Evolutionary conservation across 163 green algal species (phyloP).

Genomic region (Prototheca wickerhamii): DNA sequence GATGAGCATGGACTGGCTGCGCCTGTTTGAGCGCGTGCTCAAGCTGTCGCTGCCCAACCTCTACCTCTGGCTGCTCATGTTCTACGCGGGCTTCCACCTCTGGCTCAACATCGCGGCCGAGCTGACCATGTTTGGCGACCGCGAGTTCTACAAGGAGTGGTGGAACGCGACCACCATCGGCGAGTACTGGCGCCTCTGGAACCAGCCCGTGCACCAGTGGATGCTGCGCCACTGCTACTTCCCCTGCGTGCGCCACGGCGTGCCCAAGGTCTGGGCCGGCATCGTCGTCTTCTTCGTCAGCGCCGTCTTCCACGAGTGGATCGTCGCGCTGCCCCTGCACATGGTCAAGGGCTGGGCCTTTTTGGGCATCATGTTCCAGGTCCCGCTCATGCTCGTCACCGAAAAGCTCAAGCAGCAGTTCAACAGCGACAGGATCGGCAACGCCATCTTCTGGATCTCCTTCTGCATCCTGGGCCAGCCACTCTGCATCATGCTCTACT

Average conservation of each 20-base stretch:
- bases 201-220: constrained; percentile 93
- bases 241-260: constrained; percentile 45
- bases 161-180: constrained; percentile 70
- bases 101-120: constrained; percentile 90
- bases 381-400: constrained; percentile 66
- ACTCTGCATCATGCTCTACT: constrained; percentile 74
- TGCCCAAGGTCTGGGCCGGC: constrained; percentile 43
- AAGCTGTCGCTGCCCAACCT: constrained; percentile 85
- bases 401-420: constrained; percentile 52
- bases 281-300: constrained; percentile 79
- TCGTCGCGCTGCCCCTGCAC: constrained; percentile 75
- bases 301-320: constrained; percentile 81
- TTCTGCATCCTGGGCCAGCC: constrained; percentile 90
- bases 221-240: constrained; percentile 86
- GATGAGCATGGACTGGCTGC: constrained; percentile 42
- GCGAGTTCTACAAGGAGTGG: constrained; percentile 94
- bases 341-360: constrained; percentile 58
- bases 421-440: constrained; percentile 51
- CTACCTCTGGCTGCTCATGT: constrained; percentile 85
- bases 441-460: constrained; percentile 79
- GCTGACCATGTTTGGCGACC: constrained; percentile 77
- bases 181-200: constrained; percentile 79
- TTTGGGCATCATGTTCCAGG: constrained; percentile 62
- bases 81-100: constrained; percentile 84
- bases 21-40: constrained; percentile 73